Evolutionary conservation across 1,284 basidiomycete species (phyloP).

Genomic region (Kwoniella shivajii): DNA sequence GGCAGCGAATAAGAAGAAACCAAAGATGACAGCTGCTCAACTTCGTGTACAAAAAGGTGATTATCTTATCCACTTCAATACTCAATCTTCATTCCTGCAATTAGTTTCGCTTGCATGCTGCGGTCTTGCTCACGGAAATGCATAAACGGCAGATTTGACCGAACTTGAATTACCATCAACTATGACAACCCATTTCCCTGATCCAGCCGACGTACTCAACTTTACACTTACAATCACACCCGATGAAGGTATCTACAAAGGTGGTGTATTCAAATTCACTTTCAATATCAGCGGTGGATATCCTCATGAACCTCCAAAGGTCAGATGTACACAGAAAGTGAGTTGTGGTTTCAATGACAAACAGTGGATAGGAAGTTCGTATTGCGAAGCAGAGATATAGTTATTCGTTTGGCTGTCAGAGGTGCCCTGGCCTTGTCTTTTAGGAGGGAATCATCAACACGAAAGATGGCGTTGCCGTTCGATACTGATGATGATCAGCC

Average conservation of each 20-base stretch:
- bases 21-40: slow-evolving; percentile 95
- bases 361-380: too few species aligned
- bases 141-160: slow-evolving; percentile 76
- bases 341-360: too few species aligned
- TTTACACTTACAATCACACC: slow-evolving; percentile 93
- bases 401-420: too few species aligned
- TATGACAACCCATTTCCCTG: slow-evolving; percentile 92
- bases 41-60: slow-evolving; percentile 97
- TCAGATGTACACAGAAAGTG: slow-evolving; percentile 94
- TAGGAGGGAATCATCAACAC: too few species aligned
- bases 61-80: slow-evolving; percentile 24
- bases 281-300: slow-evolving; percentile 97
- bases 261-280: slow-evolving; percentile 88
- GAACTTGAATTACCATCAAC: slow-evolving; percentile 94
- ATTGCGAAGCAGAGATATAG: too few species aligned
- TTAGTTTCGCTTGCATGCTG: not conserved
- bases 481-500: too few species aligned
- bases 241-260: slow-evolving; percentile 99
- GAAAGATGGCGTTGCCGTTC: too few species aligned
- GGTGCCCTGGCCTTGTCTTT: too few species aligned
- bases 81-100: not conserved
- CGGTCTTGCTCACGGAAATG: not conserved
- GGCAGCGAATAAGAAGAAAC: slow-evolving; percentile 89
- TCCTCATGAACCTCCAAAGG: slow-evolving; percentile 98
- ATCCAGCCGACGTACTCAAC: slow-evolving; percentile 90